Percentiles rank a stretch among this genome's conserved stretches.
Evolutionary conservation across 495 filamentous ascomycete species (phyloP).

Genomic region (Tuber microsphaerosporum): DNA sequence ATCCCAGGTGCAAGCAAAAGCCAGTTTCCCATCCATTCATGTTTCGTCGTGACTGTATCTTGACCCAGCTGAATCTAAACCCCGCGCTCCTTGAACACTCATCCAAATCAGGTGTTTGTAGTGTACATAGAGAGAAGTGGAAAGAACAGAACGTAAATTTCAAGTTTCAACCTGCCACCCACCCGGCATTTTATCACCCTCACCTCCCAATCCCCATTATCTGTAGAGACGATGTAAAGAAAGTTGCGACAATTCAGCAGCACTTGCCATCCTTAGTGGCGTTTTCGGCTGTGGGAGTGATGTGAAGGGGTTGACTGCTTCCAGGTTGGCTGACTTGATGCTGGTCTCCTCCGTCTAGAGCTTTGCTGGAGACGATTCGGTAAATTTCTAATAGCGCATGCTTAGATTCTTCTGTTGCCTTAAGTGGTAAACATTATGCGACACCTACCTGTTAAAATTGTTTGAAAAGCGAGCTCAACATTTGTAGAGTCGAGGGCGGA

Average conservation of each 20-base stretch:
- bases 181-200: slow-evolving; percentile 19
- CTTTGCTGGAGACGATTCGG: slow-evolving; percentile 97
- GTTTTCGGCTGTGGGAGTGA: slow-evolving; percentile 71
- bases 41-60: slow-evolving; percentile 44
- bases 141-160: slow-evolving; percentile 42
- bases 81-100: slow-evolving; percentile 41
- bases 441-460: slow-evolving; percentile 87
- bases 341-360: slow-evolving; percentile 74
- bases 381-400: slow-evolving; percentile 71
- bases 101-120: slow-evolving; percentile 36
- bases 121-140: slow-evolving; percentile 36
- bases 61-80: slow-evolving; percentile 40
- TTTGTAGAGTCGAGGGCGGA: slow-evolving; percentile 98
- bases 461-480: slow-evolving; percentile 98
- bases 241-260: slow-evolving; percentile 54
- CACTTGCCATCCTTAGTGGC: slow-evolving; percentile 76
- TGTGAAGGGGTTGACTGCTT: slow-evolving; percentile 67
- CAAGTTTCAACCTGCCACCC: slow-evolving; percentile 30
- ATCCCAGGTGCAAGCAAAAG: slow-evolving; percentile 37
- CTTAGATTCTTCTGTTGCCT: neutral
- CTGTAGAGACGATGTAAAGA: slow-evolving; percentile 35
- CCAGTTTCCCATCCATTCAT: slow-evolving; percentile 41
- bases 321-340: slow-evolving; percentile 63
- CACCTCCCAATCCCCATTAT: slow-evolving; percentile 43
- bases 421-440: neutral